Conservation (phyloP, 371 early-diverging fungal genomes). For the Fennellomyces sp. region DNA sequence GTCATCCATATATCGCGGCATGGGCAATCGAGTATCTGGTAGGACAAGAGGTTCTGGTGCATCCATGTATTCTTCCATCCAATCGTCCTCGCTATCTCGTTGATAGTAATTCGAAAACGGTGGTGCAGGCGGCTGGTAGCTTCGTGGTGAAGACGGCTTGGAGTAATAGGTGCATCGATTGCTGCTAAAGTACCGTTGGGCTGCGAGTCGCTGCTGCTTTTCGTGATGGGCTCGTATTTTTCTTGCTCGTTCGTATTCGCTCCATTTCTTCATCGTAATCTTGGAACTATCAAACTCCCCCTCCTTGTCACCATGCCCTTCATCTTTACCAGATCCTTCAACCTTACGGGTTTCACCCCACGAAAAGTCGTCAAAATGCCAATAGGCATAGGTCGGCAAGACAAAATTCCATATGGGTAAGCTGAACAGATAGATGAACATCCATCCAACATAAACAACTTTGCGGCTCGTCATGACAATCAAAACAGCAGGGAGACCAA, state of each 20-base stretch:
- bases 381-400: slow-evolving; percentile 95
- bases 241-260: slow-evolving; percentile 68
- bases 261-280: slow-evolving; percentile 68
- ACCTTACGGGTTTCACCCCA: slow-evolving; percentile 97
- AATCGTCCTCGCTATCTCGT: not conserved
- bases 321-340: slow-evolving; percentile 82
- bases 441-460: slow-evolving; percentile 93
- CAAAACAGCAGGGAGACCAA: slow-evolving; percentile 85
- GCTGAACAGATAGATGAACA: slow-evolving; percentile 89
- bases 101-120: not conserved
- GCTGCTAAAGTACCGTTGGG: not conserved
- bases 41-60: not conserved
- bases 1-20: slow-evolving; percentile 1
- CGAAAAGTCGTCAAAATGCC: slow-evolving; percentile 99
- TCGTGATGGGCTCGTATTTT: slow-evolving; percentile 15
- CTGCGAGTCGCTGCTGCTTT: not conserved
- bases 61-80: not conserved
- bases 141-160: not conserved
- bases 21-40: slow-evolving; percentile 5
- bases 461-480: slow-evolving; percentile 91
- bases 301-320: slow-evolving; percentile 70
- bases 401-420: slow-evolving; percentile 97
- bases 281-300: slow-evolving; percentile 74
- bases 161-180: not conserved
- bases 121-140: not conserved